These are phyloP conservation scores for Achaetomium macrosporum DNA, from an alignment of 2,329 filamentous ascomycete genomes.

Conservation along the genomic window DNA sequence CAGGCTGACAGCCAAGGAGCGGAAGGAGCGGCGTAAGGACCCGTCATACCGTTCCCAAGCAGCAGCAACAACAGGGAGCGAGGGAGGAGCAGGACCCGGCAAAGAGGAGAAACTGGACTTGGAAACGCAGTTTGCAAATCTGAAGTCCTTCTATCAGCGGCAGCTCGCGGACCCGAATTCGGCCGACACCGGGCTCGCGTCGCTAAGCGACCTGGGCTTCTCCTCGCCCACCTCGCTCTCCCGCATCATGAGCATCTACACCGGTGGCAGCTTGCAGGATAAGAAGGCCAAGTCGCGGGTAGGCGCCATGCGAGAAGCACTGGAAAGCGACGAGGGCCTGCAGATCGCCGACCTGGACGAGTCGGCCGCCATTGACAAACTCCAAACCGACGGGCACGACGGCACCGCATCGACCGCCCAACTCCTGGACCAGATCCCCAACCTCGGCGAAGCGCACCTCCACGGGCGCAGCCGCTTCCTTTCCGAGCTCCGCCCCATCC, in stretches of 20 bases:
- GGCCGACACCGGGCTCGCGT: slow-evolving; percentile 42
- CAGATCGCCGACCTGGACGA: slow-evolving; percentile 58
- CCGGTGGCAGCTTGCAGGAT: slow-evolving; percentile 53
- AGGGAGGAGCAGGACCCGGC: slow-evolving; percentile 29
- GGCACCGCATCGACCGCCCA: slow-evolving; percentile 50
- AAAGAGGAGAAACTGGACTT: slow-evolving; percentile 41
- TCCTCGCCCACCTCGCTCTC: slow-evolving; percentile 75
- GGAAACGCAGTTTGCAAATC: slow-evolving; percentile 66
- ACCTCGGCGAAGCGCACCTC: slow-evolving; percentile 39
- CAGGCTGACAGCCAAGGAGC: slow-evolving; percentile 45
- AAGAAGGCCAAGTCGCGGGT: slow-evolving; percentile 63
- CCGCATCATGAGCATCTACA: slow-evolving; percentile 89
- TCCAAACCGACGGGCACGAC: slow-evolving; percentile 57
- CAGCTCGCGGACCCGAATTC: slow-evolving; percentile 63
- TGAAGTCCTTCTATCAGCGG: slow-evolving; percentile 74
- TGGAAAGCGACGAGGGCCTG: slow-evolving; percentile 64
- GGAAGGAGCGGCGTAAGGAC: slow-evolving; percentile 48
- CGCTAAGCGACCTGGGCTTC: slow-evolving; percentile 50
- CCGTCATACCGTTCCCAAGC: slow-evolving; percentile 24
- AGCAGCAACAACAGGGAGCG: slow-evolving; percentile 16
- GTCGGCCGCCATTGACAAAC: slow-evolving; percentile 51
- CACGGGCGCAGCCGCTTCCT: slow-evolving; percentile 52
- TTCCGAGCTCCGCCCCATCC: slow-evolving; percentile 71
- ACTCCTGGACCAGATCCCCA: slow-evolving; percentile 38
- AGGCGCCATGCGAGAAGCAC: slow-evolving; percentile 74